Base-by-base conservation (phyloP, 805 yeast genomes). In the Phaffomyces opuntiae region DNA sequence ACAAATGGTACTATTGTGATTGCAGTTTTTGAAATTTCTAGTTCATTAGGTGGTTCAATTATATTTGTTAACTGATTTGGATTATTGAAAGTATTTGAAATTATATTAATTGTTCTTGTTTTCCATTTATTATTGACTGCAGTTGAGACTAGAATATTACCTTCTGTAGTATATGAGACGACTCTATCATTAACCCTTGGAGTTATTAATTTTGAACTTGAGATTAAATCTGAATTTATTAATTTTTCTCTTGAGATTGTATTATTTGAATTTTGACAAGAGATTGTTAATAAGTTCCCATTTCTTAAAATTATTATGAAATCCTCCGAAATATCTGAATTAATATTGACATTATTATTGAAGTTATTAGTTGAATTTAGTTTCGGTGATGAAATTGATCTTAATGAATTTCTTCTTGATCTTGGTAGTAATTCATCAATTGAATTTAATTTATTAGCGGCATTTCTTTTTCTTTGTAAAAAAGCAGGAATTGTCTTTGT, bases 121-220 rank as follows among this genome's bases (percentile, higher is more conserved):
- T 72, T 77, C 89, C 90, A 83, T 47, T 70, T 72, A 54, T 81
- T 81, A 52, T 81, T 81, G 1, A 74, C 80, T 12, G 62, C 61
- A 0, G 86, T 78, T 1, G 82, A 81, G 5, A 85, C 79, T 6
- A 82, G 64, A 13, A 85, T 53, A 34, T 74, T 74, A 11, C 77
- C 78, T 40, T 69, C 69, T 12, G 63, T 64, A 4, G 75, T 65
- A 40, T 74, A 69, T 47, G 80, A 75, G 1, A 87, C 78, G 29
- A 87, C 64, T 49, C 90, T 69, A 59, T 86, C 93, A 55, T 78
- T 81, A 25, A 86, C 81, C 58, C 93, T 71, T 5, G 95, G 87
- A 0, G 95, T 81, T 3, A 73, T 59, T 11, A 87, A 60, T 49
- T 75, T 75, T 43, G 73, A 74, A 45, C 82, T 81, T 3, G 78